Evolutionary conservation across 768 basidiomycete genomes (phyloP).

Genomic region (Leccinum boreale): DNA sequence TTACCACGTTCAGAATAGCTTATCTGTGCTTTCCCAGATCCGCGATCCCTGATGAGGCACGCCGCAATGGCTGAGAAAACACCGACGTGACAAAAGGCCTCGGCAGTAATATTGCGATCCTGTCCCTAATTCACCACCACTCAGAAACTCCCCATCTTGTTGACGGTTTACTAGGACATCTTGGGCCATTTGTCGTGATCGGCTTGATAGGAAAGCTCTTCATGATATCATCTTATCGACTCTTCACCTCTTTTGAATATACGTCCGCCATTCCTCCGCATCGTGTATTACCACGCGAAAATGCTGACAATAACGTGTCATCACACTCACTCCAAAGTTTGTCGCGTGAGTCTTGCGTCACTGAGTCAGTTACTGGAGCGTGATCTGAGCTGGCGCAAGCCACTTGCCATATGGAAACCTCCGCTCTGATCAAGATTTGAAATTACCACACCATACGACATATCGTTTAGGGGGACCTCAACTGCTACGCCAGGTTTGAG

Average conservation of each 20-base stretch:
- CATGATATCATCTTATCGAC: not conserved
- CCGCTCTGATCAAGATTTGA: constrained; percentile 2
- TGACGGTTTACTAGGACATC: not conserved
- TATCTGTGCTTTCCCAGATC: constrained; percentile 24
- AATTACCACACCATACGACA: constrained; percentile 1
- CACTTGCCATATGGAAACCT: not conserved
- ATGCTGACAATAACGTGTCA: not conserved
- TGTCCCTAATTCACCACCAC: not conserved
- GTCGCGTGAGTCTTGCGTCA: not conserved
- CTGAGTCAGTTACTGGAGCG: not conserved
- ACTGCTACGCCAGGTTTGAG: not conserved
- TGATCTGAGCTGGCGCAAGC: constrained; percentile 1
- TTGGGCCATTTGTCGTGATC: not conserved
- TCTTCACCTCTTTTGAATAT: not conserved
- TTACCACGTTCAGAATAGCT: constrained; percentile 8
- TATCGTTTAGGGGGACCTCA: not conserved
- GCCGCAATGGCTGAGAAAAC: constrained; percentile 3
- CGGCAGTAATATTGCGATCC: not conserved
- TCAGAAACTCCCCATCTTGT: not conserved
- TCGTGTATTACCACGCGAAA: not conserved
- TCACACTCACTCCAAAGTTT: not conserved
- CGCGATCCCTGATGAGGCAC: constrained; percentile 5
- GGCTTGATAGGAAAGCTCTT: not conserved
- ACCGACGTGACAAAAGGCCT: not conserved
- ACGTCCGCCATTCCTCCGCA: not conserved